A percentile compares a stretch with the other conserved stretches of the same genome.
These are phyloP conservation scores for Anthoceros angustus DNA, from an alignment of 225 moss, liverwort and hornwort genomes.

Conservation along the genomic window DNA sequence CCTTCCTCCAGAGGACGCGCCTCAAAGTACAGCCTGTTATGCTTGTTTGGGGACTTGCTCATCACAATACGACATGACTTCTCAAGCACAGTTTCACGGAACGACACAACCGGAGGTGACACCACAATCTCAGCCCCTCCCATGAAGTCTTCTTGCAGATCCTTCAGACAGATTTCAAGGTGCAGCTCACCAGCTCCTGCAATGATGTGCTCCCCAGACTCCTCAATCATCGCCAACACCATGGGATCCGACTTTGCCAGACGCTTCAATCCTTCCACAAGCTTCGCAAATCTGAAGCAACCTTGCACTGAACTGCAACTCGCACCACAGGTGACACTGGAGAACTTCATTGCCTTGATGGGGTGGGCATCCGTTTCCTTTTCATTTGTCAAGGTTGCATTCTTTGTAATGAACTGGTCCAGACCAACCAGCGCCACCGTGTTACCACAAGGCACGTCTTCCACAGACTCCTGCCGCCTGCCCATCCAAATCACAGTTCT, in stretches of 20 bases:
- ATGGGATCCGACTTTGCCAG: constrained; percentile 33
- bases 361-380: constrained; percentile 30
- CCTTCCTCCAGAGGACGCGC: constrained; percentile 33
- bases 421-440: constrained; percentile 28
- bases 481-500: constrained; percentile 37
- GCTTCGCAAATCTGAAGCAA: constrained; percentile 28
- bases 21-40: constrained; percentile 29
- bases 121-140: constrained; percentile 38
- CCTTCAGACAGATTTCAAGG: constrained; percentile 33
- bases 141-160: constrained; percentile 34
- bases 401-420: constrained; percentile 33
- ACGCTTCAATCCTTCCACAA: constrained; percentile 31
- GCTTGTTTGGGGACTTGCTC: constrained; percentile 40
- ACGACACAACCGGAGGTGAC: constrained; percentile 25
- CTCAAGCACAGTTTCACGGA: constrained; percentile 32
- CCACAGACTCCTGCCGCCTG: constrained; percentile 29
- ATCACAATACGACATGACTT: constrained; percentile 29
- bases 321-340: constrained; percentile 32
- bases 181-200: constrained; percentile 36
- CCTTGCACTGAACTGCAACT: constrained; percentile 31
- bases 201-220: constrained; percentile 34
- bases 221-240: constrained; percentile 27
- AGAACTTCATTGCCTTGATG: constrained; percentile 35
- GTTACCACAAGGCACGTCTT: constrained; percentile 33
- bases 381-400: constrained; percentile 29